These are phyloP conservation scores for Ustilago loliicola DNA, from an alignment of 1,284 basidiomycete species.

Conservation along the genomic window DNA sequence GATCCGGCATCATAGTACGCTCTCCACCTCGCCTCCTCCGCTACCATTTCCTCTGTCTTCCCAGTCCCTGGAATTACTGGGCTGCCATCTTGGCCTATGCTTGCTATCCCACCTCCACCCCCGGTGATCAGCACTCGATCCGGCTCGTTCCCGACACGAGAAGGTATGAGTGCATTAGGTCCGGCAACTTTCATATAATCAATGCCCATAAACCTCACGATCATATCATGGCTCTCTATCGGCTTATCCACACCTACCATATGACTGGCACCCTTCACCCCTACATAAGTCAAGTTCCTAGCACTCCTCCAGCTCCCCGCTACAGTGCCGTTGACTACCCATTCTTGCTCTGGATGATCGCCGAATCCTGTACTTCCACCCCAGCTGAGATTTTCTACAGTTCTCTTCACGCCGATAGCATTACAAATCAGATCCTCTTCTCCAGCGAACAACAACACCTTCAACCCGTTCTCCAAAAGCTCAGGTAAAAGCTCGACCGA, in stretches of 20 bases:
- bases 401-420: slow-evolving; percentile 87
- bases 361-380: slow-evolving; percentile 80
- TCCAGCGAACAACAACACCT: slow-evolving; percentile 91
- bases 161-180: slow-evolving; percentile 80
- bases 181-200: slow-evolving; percentile 84
- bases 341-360: slow-evolving; percentile 72
- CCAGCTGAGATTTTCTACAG: slow-evolving; percentile 88
- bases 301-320: slow-evolving; percentile 92
- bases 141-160: slow-evolving; percentile 78
- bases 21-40: slow-evolving; percentile 62
- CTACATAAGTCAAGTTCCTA: slow-evolving; percentile 92
- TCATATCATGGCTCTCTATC: slow-evolving; percentile 94
- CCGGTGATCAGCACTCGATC: slow-evolving; percentile 72
- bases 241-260: slow-evolving; percentile 89
- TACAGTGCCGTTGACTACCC: slow-evolving; percentile 82
- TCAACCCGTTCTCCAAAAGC: slow-evolving; percentile 80
- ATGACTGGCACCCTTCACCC: slow-evolving; percentile 77
- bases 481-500: slow-evolving; percentile 83
- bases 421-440: slow-evolving; percentile 96
- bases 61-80: slow-evolving; percentile 72
- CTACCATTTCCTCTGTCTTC: slow-evolving; percentile 69
- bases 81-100: slow-evolving; percentile 44
- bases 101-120: slow-evolving; percentile 48
- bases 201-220: slow-evolving; percentile 75
- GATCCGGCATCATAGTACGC: slow-evolving; percentile 81